A percentile compares a stretch with the other conserved stretches of the same genome.
These are phyloP conservation scores for Thermothielavioides terrestris DNA, from an alignment of 495 filamentous ascomycete genomes.

Conservation along the genomic window DNA sequence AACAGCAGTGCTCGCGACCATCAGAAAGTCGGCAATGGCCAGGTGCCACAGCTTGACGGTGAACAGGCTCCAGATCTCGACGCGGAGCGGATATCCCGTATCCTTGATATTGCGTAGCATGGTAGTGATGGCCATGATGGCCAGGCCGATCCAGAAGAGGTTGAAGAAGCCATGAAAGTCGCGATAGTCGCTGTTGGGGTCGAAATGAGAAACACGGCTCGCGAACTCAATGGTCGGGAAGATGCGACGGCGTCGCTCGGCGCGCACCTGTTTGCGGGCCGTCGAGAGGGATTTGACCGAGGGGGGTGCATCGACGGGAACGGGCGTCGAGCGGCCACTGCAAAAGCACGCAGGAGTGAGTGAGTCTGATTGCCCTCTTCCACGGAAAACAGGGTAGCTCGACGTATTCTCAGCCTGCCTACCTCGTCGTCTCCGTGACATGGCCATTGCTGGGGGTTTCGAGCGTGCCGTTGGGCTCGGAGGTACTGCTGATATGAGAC, in stretches of 20 bases:
- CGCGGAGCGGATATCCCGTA: constrained; percentile 74
- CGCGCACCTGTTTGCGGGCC: constrained; percentile 75
- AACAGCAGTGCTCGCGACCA: constrained; percentile 68
- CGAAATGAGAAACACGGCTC: constrained; percentile 91
- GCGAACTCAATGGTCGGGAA: constrained; percentile 96
- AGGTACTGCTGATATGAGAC: constrained; percentile 29
- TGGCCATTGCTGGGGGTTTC: constrained; percentile 24
- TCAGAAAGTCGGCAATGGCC: constrained; percentile 69
- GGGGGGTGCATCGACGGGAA: constrained; percentile 84
- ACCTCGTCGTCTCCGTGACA: constrained; percentile 34
- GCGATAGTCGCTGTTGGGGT: constrained; percentile 80
- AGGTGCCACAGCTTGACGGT: constrained; percentile 81
- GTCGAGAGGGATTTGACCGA: constrained; percentile 78
- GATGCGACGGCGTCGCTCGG: constrained; percentile 68
- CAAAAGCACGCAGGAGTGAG: background rate
- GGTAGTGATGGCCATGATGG: constrained; percentile 93
- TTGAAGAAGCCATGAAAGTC: constrained; percentile 97
- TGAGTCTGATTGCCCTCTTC: constrained; percentile 4
- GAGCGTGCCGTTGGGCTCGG: constrained; percentile 27
- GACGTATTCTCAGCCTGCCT: constrained; percentile 1
- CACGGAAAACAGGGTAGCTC: too few species aligned
- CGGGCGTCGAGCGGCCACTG: constrained; percentile 82
- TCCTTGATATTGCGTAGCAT: constrained; percentile 89
- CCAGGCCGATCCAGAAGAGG: constrained; percentile 92
- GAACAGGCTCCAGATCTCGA: constrained; percentile 80